Evolutionary conservation across 2,329 filamentous ascomycete genomes (phyloP).

Genomic region (Fusarium miscanthi): DNA sequence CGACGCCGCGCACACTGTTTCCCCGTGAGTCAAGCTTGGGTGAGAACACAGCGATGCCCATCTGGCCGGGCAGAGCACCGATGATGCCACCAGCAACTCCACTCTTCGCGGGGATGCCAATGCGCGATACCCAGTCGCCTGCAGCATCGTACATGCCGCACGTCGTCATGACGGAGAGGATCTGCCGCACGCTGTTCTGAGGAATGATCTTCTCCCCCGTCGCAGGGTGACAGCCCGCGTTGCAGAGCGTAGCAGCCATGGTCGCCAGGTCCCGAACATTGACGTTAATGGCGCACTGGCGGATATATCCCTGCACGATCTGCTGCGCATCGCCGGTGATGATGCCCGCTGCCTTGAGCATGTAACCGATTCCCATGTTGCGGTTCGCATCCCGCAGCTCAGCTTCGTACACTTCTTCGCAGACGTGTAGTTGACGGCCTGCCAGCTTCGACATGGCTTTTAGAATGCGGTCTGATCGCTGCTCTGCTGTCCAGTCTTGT

Average conservation of each 20-base stretch:
- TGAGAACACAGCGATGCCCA: constrained; percentile 49
- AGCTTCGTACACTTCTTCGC: constrained; percentile 54
- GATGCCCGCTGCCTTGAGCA: constrained; percentile 55
- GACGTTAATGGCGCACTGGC: constrained; percentile 55
- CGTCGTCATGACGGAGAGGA: constrained; percentile 56
- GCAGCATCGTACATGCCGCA: constrained; percentile 57
- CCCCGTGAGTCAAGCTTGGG: constrained; percentile 49
- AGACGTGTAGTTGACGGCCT: constrained; percentile 50
- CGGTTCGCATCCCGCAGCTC: constrained; percentile 50
- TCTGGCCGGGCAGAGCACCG: constrained; percentile 48
- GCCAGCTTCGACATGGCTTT: constrained; percentile 50
- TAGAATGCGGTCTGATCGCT: constrained; percentile 52
- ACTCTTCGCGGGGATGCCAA: constrained; percentile 54
- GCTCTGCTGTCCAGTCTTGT: constrained; percentile 48
- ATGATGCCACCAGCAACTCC: constrained; percentile 51
- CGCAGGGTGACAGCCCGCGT: constrained; percentile 51
- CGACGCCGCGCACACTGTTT: constrained; percentile 49
- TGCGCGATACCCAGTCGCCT: constrained; percentile 53
- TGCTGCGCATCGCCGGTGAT: constrained; percentile 50
- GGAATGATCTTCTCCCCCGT: constrained; percentile 51
- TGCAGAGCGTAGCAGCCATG: constrained; percentile 54
- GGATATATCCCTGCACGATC: constrained; percentile 53
- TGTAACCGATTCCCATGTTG: constrained; percentile 53
- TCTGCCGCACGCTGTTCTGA: constrained; percentile 51
- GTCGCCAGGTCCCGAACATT: constrained; percentile 55